These are phyloP conservation scores for Artemisia argyi DNA, from an alignment of 129 eudicot species.

Conservation along the genomic window DNA sequence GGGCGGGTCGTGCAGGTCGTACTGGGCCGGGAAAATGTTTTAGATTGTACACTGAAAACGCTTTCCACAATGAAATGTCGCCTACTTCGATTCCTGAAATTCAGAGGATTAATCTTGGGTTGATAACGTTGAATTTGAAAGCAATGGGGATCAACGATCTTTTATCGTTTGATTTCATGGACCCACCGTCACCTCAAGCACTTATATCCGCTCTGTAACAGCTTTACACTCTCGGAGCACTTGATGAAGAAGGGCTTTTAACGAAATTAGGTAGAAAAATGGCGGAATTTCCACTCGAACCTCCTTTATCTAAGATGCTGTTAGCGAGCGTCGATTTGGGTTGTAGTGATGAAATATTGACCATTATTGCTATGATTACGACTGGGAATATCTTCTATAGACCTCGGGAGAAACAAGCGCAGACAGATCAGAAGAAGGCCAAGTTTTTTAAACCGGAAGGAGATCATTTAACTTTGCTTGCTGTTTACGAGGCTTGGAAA, in stretches of 20 bases:
- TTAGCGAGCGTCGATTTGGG: constrained; percentile 95
- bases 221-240: constrained; percentile 80
- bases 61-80: constrained; percentile 81
- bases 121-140: constrained; percentile 56
- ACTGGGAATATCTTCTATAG: constrained; percentile 87
- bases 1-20: constrained; percentile 54
- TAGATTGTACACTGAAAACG: constrained; percentile 64
- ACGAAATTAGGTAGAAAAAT: constrained; percentile 81
- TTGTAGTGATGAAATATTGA: constrained; percentile 90
- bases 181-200: constrained; percentile 84
- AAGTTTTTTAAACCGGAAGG: constrained; percentile 93
- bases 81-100: constrained; percentile 84
- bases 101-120: constrained; percentile 54
- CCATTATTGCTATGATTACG: constrained; percentile 87
- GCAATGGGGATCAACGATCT: constrained; percentile 93
- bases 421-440: constrained; percentile 84
- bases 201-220: constrained; percentile 84
- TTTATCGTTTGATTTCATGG: constrained; percentile 80
- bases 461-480: constrained; percentile 79
- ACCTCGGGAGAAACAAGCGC: constrained; percentile 93
- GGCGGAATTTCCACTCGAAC: constrained; percentile 92
- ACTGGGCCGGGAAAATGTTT: constrained; percentile 56
- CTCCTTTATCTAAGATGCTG: constrained; percentile 84
- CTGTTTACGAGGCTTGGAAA: constrained; percentile 98
- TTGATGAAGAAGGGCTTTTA: constrained; percentile 83